Evolutionary conservation across 2,329 filamentous ascomycete genomes (phyloP).

Genomic region (Aspergillus tanneri): DNA sequence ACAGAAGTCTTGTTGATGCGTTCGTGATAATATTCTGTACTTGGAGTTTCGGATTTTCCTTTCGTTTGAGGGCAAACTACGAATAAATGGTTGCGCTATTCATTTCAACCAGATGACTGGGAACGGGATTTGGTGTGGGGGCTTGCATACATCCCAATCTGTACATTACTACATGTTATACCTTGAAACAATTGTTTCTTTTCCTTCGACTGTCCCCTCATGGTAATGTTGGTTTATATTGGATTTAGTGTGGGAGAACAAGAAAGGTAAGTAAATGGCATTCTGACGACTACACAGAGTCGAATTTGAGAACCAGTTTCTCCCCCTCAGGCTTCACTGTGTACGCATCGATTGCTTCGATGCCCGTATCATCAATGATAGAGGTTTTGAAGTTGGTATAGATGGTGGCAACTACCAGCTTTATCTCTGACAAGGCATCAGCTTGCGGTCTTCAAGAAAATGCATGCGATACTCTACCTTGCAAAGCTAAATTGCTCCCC

Average conservation of each 20-base stretch:
- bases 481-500: constrained; percentile 49
- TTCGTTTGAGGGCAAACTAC: constrained; percentile 10
- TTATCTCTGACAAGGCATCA: constrained; percentile 59
- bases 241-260: neutral
- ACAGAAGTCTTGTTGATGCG: neutral
- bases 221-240: too few relatives aligned
- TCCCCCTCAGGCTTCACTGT: constrained; percentile 59
- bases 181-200: constrained; percentile 1
- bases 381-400: constrained; percentile 66
- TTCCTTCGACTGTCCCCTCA: too few relatives aligned
- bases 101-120: too few relatives aligned
- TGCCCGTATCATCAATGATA: constrained; percentile 62
- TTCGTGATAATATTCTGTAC: constrained; percentile 5
- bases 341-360: constrained; percentile 66
- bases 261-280: neutral
- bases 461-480: constrained; percentile 34
- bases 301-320: constrained; percentile 59
- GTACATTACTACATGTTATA: constrained; percentile 25
- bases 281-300: constrained; percentile 19
- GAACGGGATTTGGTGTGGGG: constrained; percentile 2
- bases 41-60: constrained; percentile 14
- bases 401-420: constrained; percentile 66
- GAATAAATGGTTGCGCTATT: constrained; percentile 19
- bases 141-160: constrained; percentile 16
- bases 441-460: constrained; percentile 7